Percentiles rank a stretch among this genome's conserved stretches.
These are phyloP conservation scores for Kwoniella dejecticola DNA, from an alignment of 768 basidiomycete species.

Conservation along the genomic window DNA sequence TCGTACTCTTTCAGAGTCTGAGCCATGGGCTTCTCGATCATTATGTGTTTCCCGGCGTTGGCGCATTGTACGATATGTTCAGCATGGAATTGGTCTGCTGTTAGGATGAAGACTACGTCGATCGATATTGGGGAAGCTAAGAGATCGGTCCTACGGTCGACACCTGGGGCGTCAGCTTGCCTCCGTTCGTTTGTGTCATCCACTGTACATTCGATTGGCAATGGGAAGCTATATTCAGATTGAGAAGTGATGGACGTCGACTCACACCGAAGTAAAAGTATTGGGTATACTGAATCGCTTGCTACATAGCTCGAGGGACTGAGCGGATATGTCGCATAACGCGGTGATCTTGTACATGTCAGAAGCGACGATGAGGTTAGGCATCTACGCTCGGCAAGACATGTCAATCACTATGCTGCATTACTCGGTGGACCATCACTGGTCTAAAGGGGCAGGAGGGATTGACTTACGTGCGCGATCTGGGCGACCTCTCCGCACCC, in stretches of 20 bases:
- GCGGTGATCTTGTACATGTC: slow-evolving; percentile 31
- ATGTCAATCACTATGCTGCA: too few species aligned
- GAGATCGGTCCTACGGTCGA: slow-evolving; percentile 26
- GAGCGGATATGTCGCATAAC: slow-evolving; percentile 30
- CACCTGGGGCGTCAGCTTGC: too few species aligned
- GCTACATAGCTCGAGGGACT: slow-evolving; percentile 29
- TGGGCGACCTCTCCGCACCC: slow-evolving; percentile 40
- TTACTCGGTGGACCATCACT: too few species aligned
- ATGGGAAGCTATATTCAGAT: too few species aligned
- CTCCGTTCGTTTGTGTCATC: too few species aligned
- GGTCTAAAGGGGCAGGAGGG: background rate
- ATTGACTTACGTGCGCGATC: slow-evolving; percentile 28
- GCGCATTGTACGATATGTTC: slow-evolving; percentile 30
- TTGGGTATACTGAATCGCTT: slow-evolving; percentile 23
- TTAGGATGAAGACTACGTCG: slow-evolving; percentile 41
- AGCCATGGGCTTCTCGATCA: slow-evolving; percentile 53
- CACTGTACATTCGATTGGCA: too few species aligned
- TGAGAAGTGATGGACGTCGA: too few species aligned
- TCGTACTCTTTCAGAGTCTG: slow-evolving; percentile 42
- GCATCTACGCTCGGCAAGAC: too few species aligned
- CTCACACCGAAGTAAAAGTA: slow-evolving; percentile 31
- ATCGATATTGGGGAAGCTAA: slow-evolving; percentile 27
- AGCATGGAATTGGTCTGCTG: slow-evolving; percentile 35
- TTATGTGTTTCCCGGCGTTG: slow-evolving; percentile 41
- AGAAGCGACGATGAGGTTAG: slow-evolving; percentile 27